Percentiles rank a stretch among this genome's conserved stretches.
phyloP scores from a whole-genome alignment of 768 basidiomycete species.

The Russula vinacea region DNA sequence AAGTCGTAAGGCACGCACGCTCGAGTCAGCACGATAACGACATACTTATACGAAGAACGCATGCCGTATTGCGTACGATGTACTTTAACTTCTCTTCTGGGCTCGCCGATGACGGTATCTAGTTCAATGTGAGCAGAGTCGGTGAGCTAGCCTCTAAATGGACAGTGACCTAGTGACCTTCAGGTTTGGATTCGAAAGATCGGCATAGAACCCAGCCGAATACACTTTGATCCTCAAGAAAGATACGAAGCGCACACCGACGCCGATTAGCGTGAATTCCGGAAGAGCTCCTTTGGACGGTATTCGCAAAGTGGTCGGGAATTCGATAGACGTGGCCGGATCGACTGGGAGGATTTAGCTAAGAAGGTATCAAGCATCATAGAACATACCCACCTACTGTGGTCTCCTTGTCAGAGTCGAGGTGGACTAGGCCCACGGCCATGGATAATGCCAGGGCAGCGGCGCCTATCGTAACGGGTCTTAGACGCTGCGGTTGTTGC shows the following conservation, averaged over 20 bases:
- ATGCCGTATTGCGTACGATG: slow-evolving; percentile 64
- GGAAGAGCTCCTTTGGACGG: slow-evolving; percentile 62
- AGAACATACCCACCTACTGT: slow-evolving; percentile 24
- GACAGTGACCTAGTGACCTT: slow-evolving; percentile 52
- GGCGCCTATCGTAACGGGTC: slow-evolving; percentile 8
- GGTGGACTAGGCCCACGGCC: slow-evolving; percentile 40
- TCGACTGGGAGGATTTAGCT: slow-evolving; percentile 47
- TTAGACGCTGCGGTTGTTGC: background rate
- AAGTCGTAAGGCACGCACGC: background rate
- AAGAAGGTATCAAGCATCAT: background rate
- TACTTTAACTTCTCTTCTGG: slow-evolving; percentile 69
- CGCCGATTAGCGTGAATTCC: slow-evolving; percentile 67
- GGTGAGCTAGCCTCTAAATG: background rate
- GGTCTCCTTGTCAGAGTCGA: slow-evolving; percentile 42
- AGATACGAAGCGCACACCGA: slow-evolving; percentile 86
- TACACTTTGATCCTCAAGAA: slow-evolving; percentile 88
- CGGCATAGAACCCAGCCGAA: slow-evolving; percentile 86
- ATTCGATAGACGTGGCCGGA: slow-evolving; percentile 68
- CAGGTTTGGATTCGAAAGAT: slow-evolving; percentile 62
- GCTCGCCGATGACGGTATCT: slow-evolving; percentile 56
- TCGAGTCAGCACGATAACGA: background rate
- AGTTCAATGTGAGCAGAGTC: background rate
- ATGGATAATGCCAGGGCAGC: slow-evolving; percentile 37
- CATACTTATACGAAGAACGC: slow-evolving; percentile 71
- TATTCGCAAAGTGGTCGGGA: slow-evolving; percentile 62